Evolutionary conservation across 2,329 filamentous ascomycete genomes (phyloP).

Genomic region (Corniculantispora saksenae): DNA sequence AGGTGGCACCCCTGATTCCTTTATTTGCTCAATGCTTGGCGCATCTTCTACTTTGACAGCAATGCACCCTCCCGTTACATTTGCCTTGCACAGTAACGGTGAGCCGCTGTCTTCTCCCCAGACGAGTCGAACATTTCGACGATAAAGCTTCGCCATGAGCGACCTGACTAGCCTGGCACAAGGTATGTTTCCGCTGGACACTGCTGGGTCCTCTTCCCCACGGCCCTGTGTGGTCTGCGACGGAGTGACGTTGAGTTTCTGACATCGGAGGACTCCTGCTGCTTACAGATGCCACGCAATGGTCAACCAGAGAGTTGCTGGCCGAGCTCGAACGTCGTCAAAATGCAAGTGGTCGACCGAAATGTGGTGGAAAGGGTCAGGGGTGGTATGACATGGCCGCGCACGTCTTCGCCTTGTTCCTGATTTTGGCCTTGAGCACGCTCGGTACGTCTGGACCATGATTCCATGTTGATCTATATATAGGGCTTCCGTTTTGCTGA

Average conservation of each 20-base stretch:
- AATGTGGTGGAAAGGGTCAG: conserved; percentile 53
- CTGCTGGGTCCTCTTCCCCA: neutral
- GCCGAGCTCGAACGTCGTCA: conserved; percentile 54
- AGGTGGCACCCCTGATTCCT: conserved; percentile 17
- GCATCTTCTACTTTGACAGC: neutral
- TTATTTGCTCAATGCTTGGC: conserved; percentile 13
- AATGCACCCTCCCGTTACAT: conserved; percentile 6
- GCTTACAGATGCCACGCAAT: conserved; percentile 39
- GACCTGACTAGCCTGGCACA: conserved; percentile 4
- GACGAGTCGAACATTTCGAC: neutral
- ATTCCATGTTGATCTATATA: neutral
- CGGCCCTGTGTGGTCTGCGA: neutral
- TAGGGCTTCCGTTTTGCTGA: conserved; percentile 13
- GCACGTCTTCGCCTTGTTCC: conserved; percentile 67
- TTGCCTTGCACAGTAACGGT: neutral
- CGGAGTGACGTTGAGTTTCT: neutral
- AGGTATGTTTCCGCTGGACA: conserved; percentile 6
- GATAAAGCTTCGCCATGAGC: conserved; percentile 6
- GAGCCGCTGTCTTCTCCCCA: neutral
- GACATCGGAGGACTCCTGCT: neutral
- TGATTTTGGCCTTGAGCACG: conserved; percentile 64
- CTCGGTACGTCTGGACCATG: conserved; percentile 43
- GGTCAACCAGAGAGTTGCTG: conserved; percentile 52
- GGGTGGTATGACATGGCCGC: conserved; percentile 65
- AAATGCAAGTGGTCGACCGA: conserved; percentile 42